Base-by-base conservation (phyloP, 2,329 filamentous ascomycete genomes). In the Alternaria arbusti region DNA sequence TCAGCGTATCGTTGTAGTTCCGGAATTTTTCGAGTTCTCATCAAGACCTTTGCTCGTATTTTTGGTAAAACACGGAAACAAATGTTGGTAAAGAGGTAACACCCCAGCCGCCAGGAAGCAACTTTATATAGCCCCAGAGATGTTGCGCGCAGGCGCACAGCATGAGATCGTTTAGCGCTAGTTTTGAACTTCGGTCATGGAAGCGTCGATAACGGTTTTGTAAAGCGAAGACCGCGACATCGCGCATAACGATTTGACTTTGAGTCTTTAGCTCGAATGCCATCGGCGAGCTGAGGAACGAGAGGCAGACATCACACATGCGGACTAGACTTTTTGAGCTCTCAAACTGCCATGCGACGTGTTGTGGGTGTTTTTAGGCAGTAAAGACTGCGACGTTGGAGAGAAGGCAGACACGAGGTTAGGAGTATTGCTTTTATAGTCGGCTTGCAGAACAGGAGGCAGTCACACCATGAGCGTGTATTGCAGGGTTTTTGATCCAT, bases 231-330 rank as follows among this genome's bases (percentile, higher is more conserved):
- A 6, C n/a, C 5, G 36, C n/a, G 36, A 40, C n/a, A 40, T 40
- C 0, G 4, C 4, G 4, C 8, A 5, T n/a, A 5, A 3, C 2
- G 2, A n/a, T 10, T 1, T 17, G 2, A 1, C 5, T 40, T 40
- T 10, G 4, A 40, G 32, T 9, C 15, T 10, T 1, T 1, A 4
- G 15, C 15, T 40, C 15, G 2, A 40, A 6, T 2, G 32, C 32
- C 5, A 10, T 40, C 32, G n/a, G 32, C 8, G 8, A 10, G 15
- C 32, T 3, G 32, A 40, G 9, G n/a, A 40, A 0, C n/a, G 36
- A 40, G 4, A 40, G n/a, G 36, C 36, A 3, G 32, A 17, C n/a
- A n/a, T n/a, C n/a, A n/a, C n/a, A n/a, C n/a, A n/a, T n/a, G n/a
- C n/a, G n/a, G n/a, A n/a, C n/a, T n/a, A n/a, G n/a, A n/a, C n/a